Base-by-base conservation (phyloP, 257 asterid genomes). In the Anisodus tanguticus region DNA sequence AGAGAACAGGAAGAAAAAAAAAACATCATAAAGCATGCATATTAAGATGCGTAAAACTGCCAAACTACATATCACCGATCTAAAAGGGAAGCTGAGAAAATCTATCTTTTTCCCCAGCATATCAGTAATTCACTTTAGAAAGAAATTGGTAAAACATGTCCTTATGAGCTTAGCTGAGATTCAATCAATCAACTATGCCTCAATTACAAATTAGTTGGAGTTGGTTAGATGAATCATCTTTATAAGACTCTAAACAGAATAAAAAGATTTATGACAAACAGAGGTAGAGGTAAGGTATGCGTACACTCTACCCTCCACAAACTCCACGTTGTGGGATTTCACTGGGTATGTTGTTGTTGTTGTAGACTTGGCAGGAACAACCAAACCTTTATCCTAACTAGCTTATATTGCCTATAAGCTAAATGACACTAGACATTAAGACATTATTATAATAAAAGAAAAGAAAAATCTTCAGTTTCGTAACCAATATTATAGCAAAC, bases 1-100 rank as follows among this genome's bases (percentile, higher is more conserved):
- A 70, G 67, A 55, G 43, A 89, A 15, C 69, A 85, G 41, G 64
- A 15, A 85, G 41, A 49, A 15, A 1, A 77, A 77, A 19, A 53
- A 19, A 77, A 4, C 22, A 76, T 22, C 82, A 77, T 54, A 77
- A 49, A 59, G 67, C 59, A 63, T 7, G 16, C 71, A 17, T 45
- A 31, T 53, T 63, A 35, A 45, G 47, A 26, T 8, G 43, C 35
- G 16, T 22, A 81, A 43, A 22, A 81, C 74, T 19, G 63, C 8
- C 84, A 64, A 47, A 45, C 19, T 8, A 81, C 51, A 74, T 72
- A 45, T 43, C 41, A 74, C 19, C 60, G 0, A 11, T 74, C 80
- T 74, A 72, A 74, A 47, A 74, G 58, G 31, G 80, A 43, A 49
- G 43, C 60, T 74, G 43, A 1, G n/a, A 19, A n/a, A 31, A 71